These are phyloP conservation scores for Chlorella sp. DNA, from an alignment of 139 green algal species.

Conservation along the genomic window DNA sequence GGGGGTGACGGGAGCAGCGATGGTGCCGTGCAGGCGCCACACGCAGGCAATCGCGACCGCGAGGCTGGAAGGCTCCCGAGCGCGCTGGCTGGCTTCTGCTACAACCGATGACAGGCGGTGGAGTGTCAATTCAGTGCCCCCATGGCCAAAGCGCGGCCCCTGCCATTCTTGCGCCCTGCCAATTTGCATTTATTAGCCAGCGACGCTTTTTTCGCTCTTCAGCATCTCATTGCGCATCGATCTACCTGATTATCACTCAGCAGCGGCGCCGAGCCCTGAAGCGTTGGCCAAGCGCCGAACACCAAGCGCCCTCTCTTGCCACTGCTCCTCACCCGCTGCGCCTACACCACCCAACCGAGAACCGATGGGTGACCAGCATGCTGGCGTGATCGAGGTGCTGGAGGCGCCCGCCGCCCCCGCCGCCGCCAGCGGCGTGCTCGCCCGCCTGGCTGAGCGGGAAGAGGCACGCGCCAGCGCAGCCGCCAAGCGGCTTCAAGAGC, in stretches of 20 bases:
- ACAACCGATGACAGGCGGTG: too few relatives aligned
- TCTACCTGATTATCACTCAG: neutral
- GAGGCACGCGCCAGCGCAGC: neutral
- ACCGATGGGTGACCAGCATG: neutral
- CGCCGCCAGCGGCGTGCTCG: slow-evolving; percentile 15
- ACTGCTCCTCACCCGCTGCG: neutral
- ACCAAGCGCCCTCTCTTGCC: neutral
- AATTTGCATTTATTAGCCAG: neutral
- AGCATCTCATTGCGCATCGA: neutral
- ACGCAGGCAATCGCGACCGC: too few relatives aligned
- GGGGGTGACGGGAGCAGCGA: too few relatives aligned
- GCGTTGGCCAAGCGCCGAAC: neutral
- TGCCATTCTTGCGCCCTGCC: neutral
- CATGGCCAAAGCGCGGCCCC: too few relatives aligned
- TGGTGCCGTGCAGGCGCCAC: too few relatives aligned
- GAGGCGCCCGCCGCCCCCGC: neutral
- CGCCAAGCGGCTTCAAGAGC: neutral
- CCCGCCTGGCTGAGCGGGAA: slow-evolving; percentile 25
- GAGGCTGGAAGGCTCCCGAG: too few relatives aligned
- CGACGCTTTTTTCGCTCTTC: neutral
- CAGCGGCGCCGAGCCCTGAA: neutral
- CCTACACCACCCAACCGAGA: neutral
- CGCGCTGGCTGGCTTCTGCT: too few relatives aligned
- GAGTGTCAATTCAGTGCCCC: too few relatives aligned
- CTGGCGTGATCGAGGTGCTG: slow-evolving; percentile 12